Base-by-base conservation (phyloP, 495 filamentous ascomycete genomes). In the Trichoderma virens region DNA sequence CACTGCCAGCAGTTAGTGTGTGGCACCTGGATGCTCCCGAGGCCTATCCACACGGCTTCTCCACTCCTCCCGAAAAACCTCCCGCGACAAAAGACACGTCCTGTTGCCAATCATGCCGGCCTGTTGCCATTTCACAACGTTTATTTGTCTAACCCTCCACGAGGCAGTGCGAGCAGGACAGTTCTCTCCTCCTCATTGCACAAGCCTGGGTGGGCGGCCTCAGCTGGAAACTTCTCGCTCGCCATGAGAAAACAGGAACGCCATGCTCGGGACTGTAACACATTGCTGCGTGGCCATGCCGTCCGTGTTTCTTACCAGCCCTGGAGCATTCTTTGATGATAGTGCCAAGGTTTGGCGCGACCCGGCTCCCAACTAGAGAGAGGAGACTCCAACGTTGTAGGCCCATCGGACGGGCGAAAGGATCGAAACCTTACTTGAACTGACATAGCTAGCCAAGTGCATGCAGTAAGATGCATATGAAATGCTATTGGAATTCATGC, bases 1-100 rank as follows among this genome's bases (percentile, higher is more conserved):
- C 35, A 6, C 18, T n/a, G n/a, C n/a, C n/a, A n/a, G 34, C 0
- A 35, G 13, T 1, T 35, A 35, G 34, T 35, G 16, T 30, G 51
- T 56, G 51, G 51, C 51, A 56, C 51, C 43, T 27, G 51, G 51
- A 56, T 56, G 51, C 51, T 56, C 25, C 51, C 51, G 51, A 56
- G 13, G 18, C 47, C 51, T 18, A 56, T 56, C 51, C 51, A 56
- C 51, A 56, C 27, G 27, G 51, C 23, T 30, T 56, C 51, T 56
- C 51, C 51, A 56, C 27, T n/a, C 51, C 25, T 56, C 51, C 27
- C 51, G 51, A 56, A 27, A 51, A 31, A 30, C 20, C 51, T 56
- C 51, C 51, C 51, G 51, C 47, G 23, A 13, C 47, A 18, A 7
- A 30, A 56, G 47, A 56, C 3, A 16, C 11, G 23, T 30, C 7